Conservation (phyloP, 2,329 filamentous ascomycete genomes). For the Fusarium keratoplasticum region DNA sequence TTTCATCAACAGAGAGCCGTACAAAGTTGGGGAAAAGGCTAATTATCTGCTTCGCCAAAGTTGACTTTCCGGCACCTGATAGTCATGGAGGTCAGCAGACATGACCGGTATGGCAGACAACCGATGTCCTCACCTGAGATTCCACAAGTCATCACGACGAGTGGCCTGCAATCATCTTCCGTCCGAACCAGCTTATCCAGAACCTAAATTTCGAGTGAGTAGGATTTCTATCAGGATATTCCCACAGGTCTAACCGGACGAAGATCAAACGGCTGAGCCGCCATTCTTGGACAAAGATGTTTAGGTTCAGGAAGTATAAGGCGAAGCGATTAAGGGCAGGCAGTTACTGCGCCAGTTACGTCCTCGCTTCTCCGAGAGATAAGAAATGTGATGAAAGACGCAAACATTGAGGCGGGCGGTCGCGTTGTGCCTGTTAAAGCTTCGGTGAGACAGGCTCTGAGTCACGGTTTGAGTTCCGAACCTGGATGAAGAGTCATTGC, state of each 20-base stretch:
- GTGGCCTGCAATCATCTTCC: background rate
- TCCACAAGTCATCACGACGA: background rate
- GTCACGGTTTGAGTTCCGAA: background rate
- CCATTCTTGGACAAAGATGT: background rate
- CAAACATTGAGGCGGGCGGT: background rate
- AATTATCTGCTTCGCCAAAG: constrained; percentile 3
- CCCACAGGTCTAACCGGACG: background rate
- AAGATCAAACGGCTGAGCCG: background rate
- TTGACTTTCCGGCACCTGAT: constrained; percentile 11
- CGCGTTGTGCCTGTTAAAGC: background rate
- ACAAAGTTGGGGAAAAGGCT: background rate
- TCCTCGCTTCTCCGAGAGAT: background rate
- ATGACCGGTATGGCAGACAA: background rate
- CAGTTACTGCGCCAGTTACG: background rate
- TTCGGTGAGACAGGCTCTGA: background rate
- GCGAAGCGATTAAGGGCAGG: background rate
- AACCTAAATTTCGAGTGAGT: background rate
- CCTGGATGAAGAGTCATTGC: background rate
- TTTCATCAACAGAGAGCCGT: background rate
- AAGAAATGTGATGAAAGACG: background rate
- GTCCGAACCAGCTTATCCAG: background rate
- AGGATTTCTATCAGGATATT: no score
- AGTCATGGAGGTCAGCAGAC: background rate
- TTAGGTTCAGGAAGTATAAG: background rate
- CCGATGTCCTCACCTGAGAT: background rate